Conservation (phyloP, 495 filamentous ascomycete species). For the Aspergillus wentii region DNA sequence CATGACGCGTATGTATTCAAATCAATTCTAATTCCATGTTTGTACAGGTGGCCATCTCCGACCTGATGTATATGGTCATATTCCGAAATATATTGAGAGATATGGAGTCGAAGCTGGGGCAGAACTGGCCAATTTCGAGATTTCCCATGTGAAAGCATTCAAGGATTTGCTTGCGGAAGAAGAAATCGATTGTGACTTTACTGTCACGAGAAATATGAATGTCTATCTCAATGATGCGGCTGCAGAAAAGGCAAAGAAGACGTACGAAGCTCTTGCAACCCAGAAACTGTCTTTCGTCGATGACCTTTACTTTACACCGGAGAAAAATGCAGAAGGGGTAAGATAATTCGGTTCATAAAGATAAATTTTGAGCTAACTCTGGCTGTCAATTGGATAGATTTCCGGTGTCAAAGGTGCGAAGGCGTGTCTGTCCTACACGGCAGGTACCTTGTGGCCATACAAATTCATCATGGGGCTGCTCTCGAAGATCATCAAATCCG, state of each 20-base stretch:
- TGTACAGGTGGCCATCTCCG: constrained; percentile 32
- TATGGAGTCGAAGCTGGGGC: constrained; percentile 23
- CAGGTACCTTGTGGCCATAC: constrained; percentile 64
- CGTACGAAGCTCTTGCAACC: constrained; percentile 19
- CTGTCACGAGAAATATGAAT: constrained; percentile 29
- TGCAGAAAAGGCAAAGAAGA: constrained; percentile 17
- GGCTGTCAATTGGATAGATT: constrained; percentile 11
- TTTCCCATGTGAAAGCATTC: constrained; percentile 24
- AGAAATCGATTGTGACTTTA: constrained; percentile 39
- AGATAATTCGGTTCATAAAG: neutral
- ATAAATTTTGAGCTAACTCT: neutral
- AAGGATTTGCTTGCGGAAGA: constrained; percentile 27
- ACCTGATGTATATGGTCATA: constrained; percentile 27
- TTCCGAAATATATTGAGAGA: constrained; percentile 20
- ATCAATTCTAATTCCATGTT: too few species aligned
- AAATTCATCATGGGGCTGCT: constrained; percentile 59
- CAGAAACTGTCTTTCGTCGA: constrained; percentile 18
- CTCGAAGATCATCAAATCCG: constrained; percentile 38
- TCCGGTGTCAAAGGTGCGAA: constrained; percentile 29
- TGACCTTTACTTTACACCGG: constrained; percentile 23
- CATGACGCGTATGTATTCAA: neutral
- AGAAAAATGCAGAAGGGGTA: constrained; percentile 23
- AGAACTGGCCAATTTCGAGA: constrained; percentile 27
- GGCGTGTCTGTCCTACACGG: constrained; percentile 32
- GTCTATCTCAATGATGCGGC: constrained; percentile 24